Base-by-base conservation (phyloP, 176 grass and related monocot species). In the Bromus sterilis region DNA sequence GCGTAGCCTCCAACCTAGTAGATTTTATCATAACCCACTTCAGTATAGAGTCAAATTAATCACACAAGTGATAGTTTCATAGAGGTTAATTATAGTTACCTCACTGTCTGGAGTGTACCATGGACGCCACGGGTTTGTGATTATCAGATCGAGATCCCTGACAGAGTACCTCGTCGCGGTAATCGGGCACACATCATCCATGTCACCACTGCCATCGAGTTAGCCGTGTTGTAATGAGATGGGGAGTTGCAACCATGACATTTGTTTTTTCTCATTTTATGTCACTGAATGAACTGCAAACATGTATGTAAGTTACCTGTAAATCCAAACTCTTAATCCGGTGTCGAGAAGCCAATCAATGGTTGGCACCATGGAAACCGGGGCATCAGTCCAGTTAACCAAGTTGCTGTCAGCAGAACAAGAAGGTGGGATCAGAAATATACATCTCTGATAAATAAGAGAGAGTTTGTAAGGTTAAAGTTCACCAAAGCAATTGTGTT, bases 1-100 rank as follows among this genome's bases (percentile, higher is more conserved):
- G 80, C 24, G 61, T 81, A 87, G 14, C 81, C 81, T 69, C 77
- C 87, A 13, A 82, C 71, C 78, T 89, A 35, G 49, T 89, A 35
- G 49, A 20, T 55, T 20, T 16, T 20, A 32, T 15, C 1, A 48
- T 48, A 16, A 4, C 0, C 5, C 1, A 48, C 44, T 48, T 48
- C 5, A 48, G 44, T 18, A 18, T 48, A 48, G 44, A 46, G 6
- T 48, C 15, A 48, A 48, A 48, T n/a, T n/a, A n/a, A n/a, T 48
- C 44, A 48, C 44, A 1, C 15, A 48, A 48, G 5, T 48, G n/a
- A n/a, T n/a, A 48, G 1, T 2, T 0, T 48, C 15, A 48, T 48
- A 48, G 44, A 18, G 44, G 44, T 18, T 48, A 48, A 48, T 18
- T 48, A 66, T 48, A 66, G 20, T n/a, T 55, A 55, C 73, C 71